A percentile compares a stretch with the other conserved stretches of the same genome.
These are phyloP conservation scores for Blastobotrys persicus DNA, from an alignment of 1,139 yeast genomes.

Conservation along the genomic window DNA sequence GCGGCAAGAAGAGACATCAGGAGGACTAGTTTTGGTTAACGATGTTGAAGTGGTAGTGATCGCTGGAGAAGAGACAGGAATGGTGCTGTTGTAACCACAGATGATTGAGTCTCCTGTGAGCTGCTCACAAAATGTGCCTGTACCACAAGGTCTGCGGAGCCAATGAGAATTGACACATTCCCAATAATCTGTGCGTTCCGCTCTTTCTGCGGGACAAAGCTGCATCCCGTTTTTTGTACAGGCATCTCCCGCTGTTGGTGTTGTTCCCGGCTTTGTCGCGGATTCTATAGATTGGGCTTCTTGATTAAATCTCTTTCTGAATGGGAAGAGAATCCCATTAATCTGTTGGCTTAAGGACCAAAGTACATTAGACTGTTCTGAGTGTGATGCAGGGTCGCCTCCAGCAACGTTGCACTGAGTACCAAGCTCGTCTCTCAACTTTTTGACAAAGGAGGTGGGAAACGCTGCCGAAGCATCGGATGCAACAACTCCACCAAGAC, in stretches of 20 bases:
- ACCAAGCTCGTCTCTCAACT: not conserved
- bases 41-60: not conserved
- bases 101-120: not conserved
- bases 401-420: not conserved
- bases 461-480: slow-evolving; percentile 5
- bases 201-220: not conserved
- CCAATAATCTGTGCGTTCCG: not conserved
- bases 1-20: not conserved
- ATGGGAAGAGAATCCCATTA: not conserved
- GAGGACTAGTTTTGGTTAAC: not conserved
- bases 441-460: not conserved
- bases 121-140: slow-evolving; percentile 1
- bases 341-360: not conserved
- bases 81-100: not conserved
- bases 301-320: not conserved
- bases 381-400: not conserved
- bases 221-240: not conserved
- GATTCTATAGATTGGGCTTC: not conserved
- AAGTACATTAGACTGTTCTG: not conserved
- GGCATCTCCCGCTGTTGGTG: not conserved
- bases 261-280: not conserved
- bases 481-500: not conserved
- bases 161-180: slow-evolving; percentile 5
- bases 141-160: slow-evolving; percentile 4
- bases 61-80: not conserved